phyloP scores from a whole-genome alignment of 73 alveolate genomes.

The Chromera velia region DNA sequence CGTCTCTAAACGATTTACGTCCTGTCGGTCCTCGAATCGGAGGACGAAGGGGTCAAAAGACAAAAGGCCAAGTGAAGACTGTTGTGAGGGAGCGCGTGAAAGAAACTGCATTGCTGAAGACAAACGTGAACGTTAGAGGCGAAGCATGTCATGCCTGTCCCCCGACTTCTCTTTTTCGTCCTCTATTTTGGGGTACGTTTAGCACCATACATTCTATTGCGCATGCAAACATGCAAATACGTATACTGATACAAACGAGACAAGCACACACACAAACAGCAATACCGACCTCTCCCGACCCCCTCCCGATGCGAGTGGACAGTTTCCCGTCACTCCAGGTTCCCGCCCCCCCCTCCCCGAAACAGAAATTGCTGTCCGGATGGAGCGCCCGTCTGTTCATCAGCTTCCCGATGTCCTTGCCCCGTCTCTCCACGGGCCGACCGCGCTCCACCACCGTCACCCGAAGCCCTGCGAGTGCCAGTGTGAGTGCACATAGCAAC shows the following conservation, averaged over 20 bases:
- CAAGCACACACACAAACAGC: too few relatives aligned
- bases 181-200: too few relatives aligned
- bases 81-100: not conserved
- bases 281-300: not conserved
- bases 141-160: too few relatives aligned
- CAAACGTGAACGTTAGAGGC: too few relatives aligned
- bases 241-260: too few relatives aligned
- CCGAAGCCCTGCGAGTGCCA: not conserved
- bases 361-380: not conserved
- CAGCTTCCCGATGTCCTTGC: not conserved
- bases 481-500: not conserved
- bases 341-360: not conserved
- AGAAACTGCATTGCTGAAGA: too few relatives aligned
- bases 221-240: too few relatives aligned
- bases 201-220: too few relatives aligned
- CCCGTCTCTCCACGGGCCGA: not conserved
- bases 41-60: not conserved
- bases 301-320: not conserved
- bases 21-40: too few relatives aligned
- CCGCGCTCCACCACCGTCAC: not conserved
- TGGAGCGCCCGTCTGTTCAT: not conserved
- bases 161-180: too few relatives aligned
- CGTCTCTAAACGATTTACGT: too few relatives aligned
- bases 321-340: not conserved
- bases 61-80: not conserved